These are phyloP conservation scores for Cladosporium oxysporum DNA, from an alignment of 2,329 filamentous ascomycete species.

Conservation along the genomic window DNA sequence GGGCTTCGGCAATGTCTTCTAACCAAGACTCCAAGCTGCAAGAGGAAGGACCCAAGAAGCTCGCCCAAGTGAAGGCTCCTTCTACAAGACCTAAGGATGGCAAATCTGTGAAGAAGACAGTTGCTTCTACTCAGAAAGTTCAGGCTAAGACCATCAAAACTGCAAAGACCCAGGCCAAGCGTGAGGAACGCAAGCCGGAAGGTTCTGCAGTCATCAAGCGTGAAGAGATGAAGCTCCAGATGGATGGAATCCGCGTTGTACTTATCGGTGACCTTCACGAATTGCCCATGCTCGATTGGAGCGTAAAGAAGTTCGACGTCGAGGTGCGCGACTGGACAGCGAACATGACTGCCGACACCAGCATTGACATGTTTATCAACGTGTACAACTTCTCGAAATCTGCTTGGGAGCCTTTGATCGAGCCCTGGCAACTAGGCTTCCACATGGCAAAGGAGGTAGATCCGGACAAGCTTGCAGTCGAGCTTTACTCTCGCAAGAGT, in stretches of 20 bases:
- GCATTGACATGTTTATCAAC: conserved; percentile 92
- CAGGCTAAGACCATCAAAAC: conserved; percentile 50
- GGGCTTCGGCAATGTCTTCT: conserved; percentile 80
- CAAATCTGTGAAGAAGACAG: conserved; percentile 50
- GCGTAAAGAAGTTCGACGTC: conserved; percentile 84
- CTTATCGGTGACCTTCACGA: conserved; percentile 96
- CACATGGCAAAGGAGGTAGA: conserved; percentile 77
- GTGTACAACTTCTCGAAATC: conserved; percentile 99
- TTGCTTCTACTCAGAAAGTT: conserved; percentile 48
- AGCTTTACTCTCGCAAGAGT: conserved; percentile 83
- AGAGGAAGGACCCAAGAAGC: conserved; percentile 59
- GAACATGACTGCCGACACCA: conserved; percentile 80
- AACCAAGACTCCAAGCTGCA: conserved; percentile 46
- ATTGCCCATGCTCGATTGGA: conserved; percentile 89
- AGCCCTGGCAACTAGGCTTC: conserved; percentile 94
- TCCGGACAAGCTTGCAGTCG: conserved; percentile 76
- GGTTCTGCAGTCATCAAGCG: conserved; percentile 60
- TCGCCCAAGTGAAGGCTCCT: conserved; percentile 51
- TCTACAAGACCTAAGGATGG: conserved; percentile 41
- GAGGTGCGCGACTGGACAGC: conserved; percentile 90
- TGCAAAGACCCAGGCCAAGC: conserved; percentile 55
- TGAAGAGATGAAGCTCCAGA: conserved; percentile 81
- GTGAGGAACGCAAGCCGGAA: conserved; percentile 44
- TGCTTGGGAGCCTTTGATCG: conserved; percentile 92
- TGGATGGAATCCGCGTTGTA: conserved; percentile 88